Evolutionary conservation across 805 yeast species (phyloP), one percentile per base, ranked within the genome.

Genomic region (Wickerhamiella allomyrinae): DNA sequence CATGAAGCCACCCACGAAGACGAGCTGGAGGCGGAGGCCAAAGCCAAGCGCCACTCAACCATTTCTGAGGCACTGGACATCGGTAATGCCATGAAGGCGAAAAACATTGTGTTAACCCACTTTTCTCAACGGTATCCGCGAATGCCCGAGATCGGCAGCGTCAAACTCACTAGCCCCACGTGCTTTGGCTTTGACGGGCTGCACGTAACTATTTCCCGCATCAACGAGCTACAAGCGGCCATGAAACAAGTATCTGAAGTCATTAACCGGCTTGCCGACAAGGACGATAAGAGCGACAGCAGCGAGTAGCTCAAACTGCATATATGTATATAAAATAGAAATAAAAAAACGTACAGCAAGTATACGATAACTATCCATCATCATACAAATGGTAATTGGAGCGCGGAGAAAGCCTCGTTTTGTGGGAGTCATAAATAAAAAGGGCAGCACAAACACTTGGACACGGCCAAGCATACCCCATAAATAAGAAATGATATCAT

Each of bases 1-100:
- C 99, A 91, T 59, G 99, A 91, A 58, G 87, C 96, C 0, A 84
- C 98, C 0, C 70, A 91, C 47, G 95, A 84, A 44, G 83, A 85
- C 57, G 82, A 72, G 24, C 66, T 85, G 37, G 63, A 68, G 6
- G 76, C 72, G 41, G 96, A 86, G 57, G 98, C 98, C 0, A 59
- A 72, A 21, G 68, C 71, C 25, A 91, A 91, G 57, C 73, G 75
- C 46, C 99, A 91, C 57, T 77, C 94, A 11, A 91, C 99, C 0
- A 74, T 86, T 43, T 72, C 80, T 17, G 97, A 89, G 55, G 97
- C 97, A 0, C 67, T 87, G 22, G 65, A 63, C 13, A 76, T 86
- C 2, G 75, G 83, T 1, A 66, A 71, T 42, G 59, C 65, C 29
- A 89, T 91, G 97, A 61, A 70, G 19, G 85, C 87, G 20, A 66